These are phyloP conservation scores for Malassezia sp. DNA, from an alignment of 1,284 basidiomycete genomes.

Conservation along the genomic window DNA sequence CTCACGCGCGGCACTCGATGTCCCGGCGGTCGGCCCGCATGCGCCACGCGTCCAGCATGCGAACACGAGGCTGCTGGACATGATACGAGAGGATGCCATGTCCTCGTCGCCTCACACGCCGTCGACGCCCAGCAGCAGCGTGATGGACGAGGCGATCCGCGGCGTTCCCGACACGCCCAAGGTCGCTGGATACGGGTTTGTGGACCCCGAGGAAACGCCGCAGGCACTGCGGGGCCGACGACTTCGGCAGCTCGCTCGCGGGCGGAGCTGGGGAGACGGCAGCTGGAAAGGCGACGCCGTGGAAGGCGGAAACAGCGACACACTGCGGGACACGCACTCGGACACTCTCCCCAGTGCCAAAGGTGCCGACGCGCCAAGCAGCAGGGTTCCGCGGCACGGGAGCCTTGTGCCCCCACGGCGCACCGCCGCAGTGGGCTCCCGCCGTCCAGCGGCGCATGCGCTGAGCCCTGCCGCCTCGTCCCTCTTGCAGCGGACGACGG, in stretches of 20 bases:
- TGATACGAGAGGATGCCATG: background rate
- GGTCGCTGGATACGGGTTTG: slow-evolving; percentile 34
- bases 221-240: slow-evolving; percentile 9
- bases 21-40: background rate
- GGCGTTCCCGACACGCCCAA: slow-evolving; percentile 19
- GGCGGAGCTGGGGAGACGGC: too few species aligned
- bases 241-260: slow-evolving; percentile 14
- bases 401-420: background rate
- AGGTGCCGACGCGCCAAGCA: too few species aligned
- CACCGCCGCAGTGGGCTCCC: background rate
- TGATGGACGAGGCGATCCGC: slow-evolving; percentile 32
- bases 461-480: slow-evolving; percentile 13
- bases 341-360: background rate
- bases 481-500: slow-evolving; percentile 13
- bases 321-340: too few species aligned
- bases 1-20: background rate
- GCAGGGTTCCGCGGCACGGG: background rate
- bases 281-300: slow-evolving; percentile 11
- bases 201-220: slow-evolving; percentile 23
- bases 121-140: slow-evolving; percentile 27
- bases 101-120: slow-evolving; percentile 2
- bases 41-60: slow-evolving; percentile 1
- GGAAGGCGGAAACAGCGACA: too few species aligned
- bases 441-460: background rate
- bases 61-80: background rate